Evolutionary conservation across 805 yeast genomes (phyloP).

Genomic region (Middelhovenomyces tepae): DNA sequence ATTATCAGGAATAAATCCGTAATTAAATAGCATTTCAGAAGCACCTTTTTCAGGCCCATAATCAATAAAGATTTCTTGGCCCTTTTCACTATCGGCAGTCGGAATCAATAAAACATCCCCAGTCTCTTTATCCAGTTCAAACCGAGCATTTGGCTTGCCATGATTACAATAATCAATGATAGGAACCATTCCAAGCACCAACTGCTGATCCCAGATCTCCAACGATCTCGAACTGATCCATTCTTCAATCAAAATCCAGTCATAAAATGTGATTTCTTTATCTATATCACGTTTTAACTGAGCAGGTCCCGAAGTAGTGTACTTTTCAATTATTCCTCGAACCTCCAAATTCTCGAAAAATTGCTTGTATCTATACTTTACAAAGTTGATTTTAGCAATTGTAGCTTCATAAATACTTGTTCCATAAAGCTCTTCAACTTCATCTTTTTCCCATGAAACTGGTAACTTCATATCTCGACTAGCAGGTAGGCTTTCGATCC

Average conservation of each 20-base stretch:
- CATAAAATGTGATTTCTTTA: conserved; percentile 14
- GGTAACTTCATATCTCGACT: conserved; percentile 23
- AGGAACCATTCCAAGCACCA: conserved; percentile 42
- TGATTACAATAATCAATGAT: conserved; percentile 48
- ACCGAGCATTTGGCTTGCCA: conserved; percentile 25
- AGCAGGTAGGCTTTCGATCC: conserved; percentile 22
- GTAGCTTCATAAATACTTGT: conserved; percentile 23
- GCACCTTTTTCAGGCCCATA: conserved; percentile 29
- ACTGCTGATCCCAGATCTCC: conserved; percentile 17
- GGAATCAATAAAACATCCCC: conserved; percentile 12
- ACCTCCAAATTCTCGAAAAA: conserved; percentile 11
- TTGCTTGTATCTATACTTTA: conserved; percentile 17
- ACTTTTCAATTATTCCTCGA: conserved; percentile 9
- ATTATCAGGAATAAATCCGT: conserved; percentile 30
- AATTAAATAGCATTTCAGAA: conserved; percentile 31
- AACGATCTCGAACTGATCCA: conserved; percentile 30
- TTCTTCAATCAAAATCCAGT: conserved; percentile 27
- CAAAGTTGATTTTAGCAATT: conserved; percentile 15
- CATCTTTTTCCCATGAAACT: conserved; percentile 21
- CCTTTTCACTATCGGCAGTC: conserved; percentile 6
- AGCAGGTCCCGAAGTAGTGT: conserved; percentile 8
- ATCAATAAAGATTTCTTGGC: conserved; percentile 26
- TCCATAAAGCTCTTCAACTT: conserved; percentile 17
- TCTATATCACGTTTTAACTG: conserved; percentile 3
- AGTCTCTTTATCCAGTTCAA: conserved; percentile 24